Evolutionary conservation across 768 basidiomycete species (phyloP), one percentile per base, ranked within the genome.

Genomic region (Kwoniella sp.): DNA sequence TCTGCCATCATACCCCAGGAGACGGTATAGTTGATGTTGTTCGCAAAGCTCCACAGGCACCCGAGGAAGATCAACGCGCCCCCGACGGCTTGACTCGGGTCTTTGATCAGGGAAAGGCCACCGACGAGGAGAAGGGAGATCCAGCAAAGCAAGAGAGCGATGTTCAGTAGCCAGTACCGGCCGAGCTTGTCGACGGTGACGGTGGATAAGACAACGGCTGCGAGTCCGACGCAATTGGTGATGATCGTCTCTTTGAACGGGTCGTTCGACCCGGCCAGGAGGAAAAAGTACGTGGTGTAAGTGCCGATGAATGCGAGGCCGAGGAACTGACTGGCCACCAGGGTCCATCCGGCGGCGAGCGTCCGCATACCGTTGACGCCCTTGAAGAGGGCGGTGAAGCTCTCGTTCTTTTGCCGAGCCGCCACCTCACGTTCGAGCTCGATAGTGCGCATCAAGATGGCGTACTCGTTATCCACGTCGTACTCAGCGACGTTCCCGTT

Each of bases 391-490:
- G 62, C 63, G 29, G 53, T 62, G 34, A 53, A 33, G 44, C 53
- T 58, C 25, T 31, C 33, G 23, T 60, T 19, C 26, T 63, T 53
- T 17, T 53, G 45, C 45, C 41, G 46, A 40, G 65, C 57, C 19
- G 41, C 43, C 34, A 37, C 27, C 37, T 50, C 53, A 12, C 43
- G 22, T 38, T 63, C 65, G 23, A 37, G 20, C 29, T 65, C 59
- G 6, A 69, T 56, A 11, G 67, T 61, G 26, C 50, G 37, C 27
- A 43, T 46, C 39, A 69, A 53, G 34, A 69, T 47, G 12, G 43
- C 43, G 48, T 65, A 65, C 26, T 69, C 63, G 33, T 54, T 63
- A n/a, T 65, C 63, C 26, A 63, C 63, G 40, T 65, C 59, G 50
- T 65, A 69, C 1, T 57, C 63, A 25, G 46, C 40, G 23, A 69